Conservation (phyloP, 1,284 basidiomycete genomes). For the Porphyrellus sp. region DNA sequence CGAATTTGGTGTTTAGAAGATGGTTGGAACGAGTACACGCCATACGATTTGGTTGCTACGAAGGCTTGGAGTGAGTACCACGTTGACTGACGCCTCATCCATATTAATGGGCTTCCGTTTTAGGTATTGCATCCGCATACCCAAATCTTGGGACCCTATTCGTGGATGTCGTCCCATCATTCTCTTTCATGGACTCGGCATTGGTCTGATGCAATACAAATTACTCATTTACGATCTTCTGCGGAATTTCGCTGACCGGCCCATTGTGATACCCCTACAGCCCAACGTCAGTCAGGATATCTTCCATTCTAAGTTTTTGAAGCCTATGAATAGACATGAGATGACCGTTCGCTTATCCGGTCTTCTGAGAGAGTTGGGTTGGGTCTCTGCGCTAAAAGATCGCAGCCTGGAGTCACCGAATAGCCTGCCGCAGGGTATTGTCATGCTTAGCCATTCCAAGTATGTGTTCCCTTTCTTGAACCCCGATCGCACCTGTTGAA, state of each 20-base stretch:
- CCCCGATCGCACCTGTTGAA: slow-evolving; percentile 8
- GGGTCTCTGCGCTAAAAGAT: slow-evolving; percentile 43
- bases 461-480: slow-evolving; percentile 36
- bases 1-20: slow-evolving; percentile 51
- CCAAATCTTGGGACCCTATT: slow-evolving; percentile 57
- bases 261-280: slow-evolving; percentile 76
- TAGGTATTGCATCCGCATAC: slow-evolving; percentile 75
- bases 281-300: slow-evolving; percentile 84
- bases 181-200: slow-evolving; percentile 84
- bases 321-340: slow-evolving; percentile 64
- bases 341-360: slow-evolving; percentile 57
- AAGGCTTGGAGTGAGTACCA: slow-evolving; percentile 59
- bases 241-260: slow-evolving; percentile 59
- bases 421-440: slow-evolving; percentile 49
- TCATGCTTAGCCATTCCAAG: slow-evolving; percentile 87
- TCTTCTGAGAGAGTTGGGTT: slow-evolving; percentile 63
- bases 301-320: slow-evolving; percentile 70
- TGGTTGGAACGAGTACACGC: slow-evolving; percentile 47
- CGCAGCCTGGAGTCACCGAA: slow-evolving; percentile 4
- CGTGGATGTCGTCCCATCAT: slow-evolving; percentile 67
- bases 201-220: slow-evolving; percentile 72
- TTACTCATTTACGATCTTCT: slow-evolving; percentile 49
- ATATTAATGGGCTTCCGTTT: background rate
- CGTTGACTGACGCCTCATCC: background rate
- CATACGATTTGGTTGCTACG: slow-evolving; percentile 47